These are phyloP conservation scores for Ilyonectria sp. DNA, from an alignment of 2,329 filamentous ascomycete genomes.

Conservation along the genomic window DNA sequence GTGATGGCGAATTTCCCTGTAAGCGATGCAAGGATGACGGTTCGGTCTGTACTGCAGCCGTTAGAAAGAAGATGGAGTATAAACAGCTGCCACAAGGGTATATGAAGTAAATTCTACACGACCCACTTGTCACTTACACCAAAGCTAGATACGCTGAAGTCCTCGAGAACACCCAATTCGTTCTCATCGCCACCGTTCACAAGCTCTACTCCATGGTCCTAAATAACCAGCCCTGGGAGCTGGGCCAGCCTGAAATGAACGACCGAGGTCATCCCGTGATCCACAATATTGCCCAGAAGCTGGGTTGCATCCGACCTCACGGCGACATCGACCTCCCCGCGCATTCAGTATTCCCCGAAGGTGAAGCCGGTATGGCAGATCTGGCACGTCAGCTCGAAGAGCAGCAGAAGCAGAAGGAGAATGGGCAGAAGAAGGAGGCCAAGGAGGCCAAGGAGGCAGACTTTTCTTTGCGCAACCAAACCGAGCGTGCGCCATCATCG, in stretches of 20 bases:
- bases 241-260: conserved; percentile 76
- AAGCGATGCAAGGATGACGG: conserved; percentile 78
- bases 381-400: conserved; percentile 69
- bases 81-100: conserved; percentile 76
- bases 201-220: conserved; percentile 77
- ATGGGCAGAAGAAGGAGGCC: conserved; percentile 52
- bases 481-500: conserved; percentile 68
- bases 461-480: conserved; percentile 44
- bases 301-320: conserved; percentile 75
- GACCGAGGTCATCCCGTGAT: conserved; percentile 75
- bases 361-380: conserved; percentile 70
- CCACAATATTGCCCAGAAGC: conserved; percentile 75
- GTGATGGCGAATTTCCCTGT: conserved; percentile 76
- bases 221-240: conserved; percentile 70
- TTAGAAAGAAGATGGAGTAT: conserved; percentile 78
- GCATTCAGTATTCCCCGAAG: conserved; percentile 73
- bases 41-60: conserved; percentile 74
- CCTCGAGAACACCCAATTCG: conserved; percentile 76
- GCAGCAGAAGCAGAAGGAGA: conserved; percentile 60
- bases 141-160: conserved; percentile 72
- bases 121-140: conserved; percentile 37
- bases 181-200: conserved; percentile 75
- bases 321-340: conserved; percentile 72
- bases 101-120: conserved; percentile 39
- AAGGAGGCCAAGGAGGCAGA: conserved; percentile 48